These are phyloP conservation scores for Thalassiosira profunda DNA, from an alignment of 108 stramenopile genomes.

Conservation along the genomic window DNA sequence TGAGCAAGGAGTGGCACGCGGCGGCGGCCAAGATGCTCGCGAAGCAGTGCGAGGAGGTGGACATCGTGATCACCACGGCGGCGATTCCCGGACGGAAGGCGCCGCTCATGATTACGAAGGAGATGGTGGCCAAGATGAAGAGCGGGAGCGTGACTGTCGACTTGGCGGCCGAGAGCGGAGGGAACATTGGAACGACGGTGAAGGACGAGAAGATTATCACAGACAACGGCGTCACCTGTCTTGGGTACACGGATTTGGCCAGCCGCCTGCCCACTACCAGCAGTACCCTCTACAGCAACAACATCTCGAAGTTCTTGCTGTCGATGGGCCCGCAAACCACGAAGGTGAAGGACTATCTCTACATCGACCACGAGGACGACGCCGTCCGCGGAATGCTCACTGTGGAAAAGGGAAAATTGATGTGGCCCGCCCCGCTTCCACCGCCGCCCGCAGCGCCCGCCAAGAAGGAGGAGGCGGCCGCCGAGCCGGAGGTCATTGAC, in stretches of 20 bases:
- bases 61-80: constrained; percentile 99
- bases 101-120: constrained; percentile 97
- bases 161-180: constrained; percentile 98
- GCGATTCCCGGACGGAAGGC: constrained; percentile 97
- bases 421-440: constrained; percentile 93
- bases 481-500: constrained; percentile 64
- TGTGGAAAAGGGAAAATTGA: constrained; percentile 88
- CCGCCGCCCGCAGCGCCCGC: constrained; percentile 65
- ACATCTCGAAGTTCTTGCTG: constrained; percentile 95
- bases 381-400: constrained; percentile 95
- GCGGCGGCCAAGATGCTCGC: constrained; percentile 90
- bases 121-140: constrained; percentile 98
- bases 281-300: constrained; percentile 95
- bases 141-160: constrained; percentile 97
- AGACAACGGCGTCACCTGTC: constrained; percentile 93
- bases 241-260: constrained; percentile 99
- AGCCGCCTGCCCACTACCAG: constrained; percentile 96
- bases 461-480: constrained; percentile 51
- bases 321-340: constrained; percentile 77
- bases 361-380: constrained; percentile 88
- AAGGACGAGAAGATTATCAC: constrained; percentile 85
- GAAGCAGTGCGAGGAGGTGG: constrained; percentile 95
- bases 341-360: constrained; percentile 61
- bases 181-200: constrained; percentile 98
- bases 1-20: constrained; percentile 97